Evolutionary conservation across 1,139 yeast species (phyloP).

Genomic region (Blastobotrys persicus): DNA sequence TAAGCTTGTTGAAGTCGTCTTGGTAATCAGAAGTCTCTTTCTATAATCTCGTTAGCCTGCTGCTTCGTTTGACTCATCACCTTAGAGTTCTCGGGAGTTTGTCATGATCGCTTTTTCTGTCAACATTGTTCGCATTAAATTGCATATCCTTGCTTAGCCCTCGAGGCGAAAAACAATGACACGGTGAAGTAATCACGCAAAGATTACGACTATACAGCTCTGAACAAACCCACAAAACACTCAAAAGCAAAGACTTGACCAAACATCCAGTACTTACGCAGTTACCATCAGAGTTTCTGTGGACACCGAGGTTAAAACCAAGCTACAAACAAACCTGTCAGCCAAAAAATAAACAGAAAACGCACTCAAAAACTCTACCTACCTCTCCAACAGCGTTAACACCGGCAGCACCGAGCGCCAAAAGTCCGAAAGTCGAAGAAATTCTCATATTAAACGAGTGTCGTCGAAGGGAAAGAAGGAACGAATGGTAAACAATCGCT

Average conservation of each 20-base stretch:
- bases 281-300: constrained; percentile 48
- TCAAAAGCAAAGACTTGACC: too few relatives aligned
- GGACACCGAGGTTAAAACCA: constrained; percentile 81
- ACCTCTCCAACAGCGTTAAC: constrained; percentile 9
- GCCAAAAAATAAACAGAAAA: not conserved
- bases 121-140: too few relatives aligned
- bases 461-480: constrained; percentile 1
- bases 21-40: constrained; percentile 66
- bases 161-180: too few relatives aligned
- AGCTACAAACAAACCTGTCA: constrained; percentile 25
- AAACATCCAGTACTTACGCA: constrained; percentile 25
- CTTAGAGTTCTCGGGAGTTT: too few relatives aligned
- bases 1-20: constrained; percentile 57
- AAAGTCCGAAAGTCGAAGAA: not conserved
- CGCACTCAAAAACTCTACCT: not conserved
- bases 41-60: not conserved
- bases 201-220: too few relatives aligned
- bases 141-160: too few relatives aligned
- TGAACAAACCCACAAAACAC: too few relatives aligned
- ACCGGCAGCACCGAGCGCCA: constrained; percentile 8
- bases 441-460: constrained; percentile 1
- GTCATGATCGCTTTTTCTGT: too few relatives aligned
- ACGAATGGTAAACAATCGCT: not conserved
- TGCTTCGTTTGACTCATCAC: not conserved
- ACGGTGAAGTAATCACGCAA: too few relatives aligned